Base-by-base conservation (phyloP, 345 rosid species). In the Erucastrum elatum region DNA sequence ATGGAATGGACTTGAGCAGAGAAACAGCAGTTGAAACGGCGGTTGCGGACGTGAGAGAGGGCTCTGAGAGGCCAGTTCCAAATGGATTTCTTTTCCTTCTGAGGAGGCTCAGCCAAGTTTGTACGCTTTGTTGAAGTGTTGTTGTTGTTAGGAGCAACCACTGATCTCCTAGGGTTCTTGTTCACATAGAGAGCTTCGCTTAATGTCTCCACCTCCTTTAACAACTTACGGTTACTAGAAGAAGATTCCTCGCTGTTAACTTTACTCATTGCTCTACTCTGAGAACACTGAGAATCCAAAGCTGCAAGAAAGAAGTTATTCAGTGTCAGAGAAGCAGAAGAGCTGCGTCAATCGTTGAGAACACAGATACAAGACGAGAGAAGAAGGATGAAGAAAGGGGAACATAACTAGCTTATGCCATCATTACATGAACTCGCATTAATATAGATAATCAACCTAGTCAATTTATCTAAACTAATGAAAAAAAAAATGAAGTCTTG, bases 51-150 rank as follows among this genome's bases (percentile, higher is more conserved):
- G 61, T 84, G 79, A 30, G 97, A 86, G 62, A 94, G 82, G 30
- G 97, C 97, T 78, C 90, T 94, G 74, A 92, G 82, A 1, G 97
- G 92, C 88, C 98, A 92, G 74, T 90, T 92, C 97, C 97, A 92
- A 68, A 92, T 77, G 4, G 97, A 87, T 81, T 87, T 92, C 84
- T 92, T 94, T 59, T 92, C 95, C 84, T 90, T 89, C 51, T 83
- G 87, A 5, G 87, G 78, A 5, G 87, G 78, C 8, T 81, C 78
- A 26, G 87, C 87, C 53, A 87, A 86, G 8, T 44, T 80, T 77
- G 83, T 5, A 80, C 87, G 81, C 71, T 83, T 89, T 6, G 88
- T 58, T 46, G 85, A 80, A 69, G 73, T 58, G 64, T 67, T 82
- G 41, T 39, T 27, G 44, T 39, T 27, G 44, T 39, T 27, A 82